phyloP scores from a whole-genome alignment of 768 basidiomycete species.

The Royoungia palumana region DNA sequence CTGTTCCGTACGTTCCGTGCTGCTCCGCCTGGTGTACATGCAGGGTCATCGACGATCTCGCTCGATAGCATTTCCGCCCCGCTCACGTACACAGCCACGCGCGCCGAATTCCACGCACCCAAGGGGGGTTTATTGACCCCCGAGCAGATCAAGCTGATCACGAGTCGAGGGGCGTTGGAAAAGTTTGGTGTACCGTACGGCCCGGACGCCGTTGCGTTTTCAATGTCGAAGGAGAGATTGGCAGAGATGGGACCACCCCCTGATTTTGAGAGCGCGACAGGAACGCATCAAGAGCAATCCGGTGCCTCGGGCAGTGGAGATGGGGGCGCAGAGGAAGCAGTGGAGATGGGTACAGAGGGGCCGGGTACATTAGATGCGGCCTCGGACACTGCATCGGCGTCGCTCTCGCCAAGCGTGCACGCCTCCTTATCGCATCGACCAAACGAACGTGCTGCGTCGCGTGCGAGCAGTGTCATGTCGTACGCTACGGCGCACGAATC shows the following conservation, averaged over 20 bases:
- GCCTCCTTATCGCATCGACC: background rate
- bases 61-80: constrained; percentile 74
- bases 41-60: constrained; percentile 67
- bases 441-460: constrained; percentile 8
- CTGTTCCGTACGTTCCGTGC: constrained; percentile 38
- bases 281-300: background rate
- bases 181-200: constrained; percentile 78
- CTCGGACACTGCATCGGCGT: background rate
- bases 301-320: background rate
- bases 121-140: constrained; percentile 42
- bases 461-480: constrained; percentile 12
- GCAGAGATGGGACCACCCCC: constrained; percentile 41
- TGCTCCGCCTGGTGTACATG: constrained; percentile 35
- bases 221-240: constrained; percentile 43
- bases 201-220: constrained; percentile 64
- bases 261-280: constrained; percentile 42
- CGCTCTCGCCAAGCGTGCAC: background rate
- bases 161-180: constrained; percentile 60
- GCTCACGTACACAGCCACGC: constrained; percentile 66
- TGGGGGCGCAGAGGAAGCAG: background rate
- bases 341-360: background rate
- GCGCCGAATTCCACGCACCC: constrained; percentile 67
- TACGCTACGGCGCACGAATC: constrained; percentile 11
- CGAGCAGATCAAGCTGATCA: constrained; percentile 63
- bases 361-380: background rate